phyloP scores from a whole-genome alignment of 345 rosid genomes.

The Euphorbia lathyris region DNA sequence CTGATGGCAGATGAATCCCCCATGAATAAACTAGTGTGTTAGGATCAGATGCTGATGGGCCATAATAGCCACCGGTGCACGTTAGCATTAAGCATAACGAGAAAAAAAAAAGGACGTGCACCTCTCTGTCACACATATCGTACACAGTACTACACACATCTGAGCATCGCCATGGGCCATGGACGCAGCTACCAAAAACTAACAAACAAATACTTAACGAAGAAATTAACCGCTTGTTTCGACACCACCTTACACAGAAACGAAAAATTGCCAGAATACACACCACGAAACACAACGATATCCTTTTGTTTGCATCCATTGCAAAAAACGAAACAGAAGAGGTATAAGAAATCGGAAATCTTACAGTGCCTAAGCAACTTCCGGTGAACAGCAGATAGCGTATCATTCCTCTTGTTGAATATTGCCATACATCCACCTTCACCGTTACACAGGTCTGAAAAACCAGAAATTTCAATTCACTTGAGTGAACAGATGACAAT shows the following conservation, averaged over 20 bases:
- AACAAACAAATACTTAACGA: slow-evolving; percentile 22
- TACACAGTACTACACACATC: slow-evolving; percentile 19
- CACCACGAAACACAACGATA: background rate
- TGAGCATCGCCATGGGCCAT: background rate
- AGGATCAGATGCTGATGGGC: background rate
- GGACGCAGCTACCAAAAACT: background rate
- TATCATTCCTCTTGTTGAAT: slow-evolving; percentile 6
- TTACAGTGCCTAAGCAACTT: slow-evolving; percentile 40
- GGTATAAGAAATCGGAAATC: background rate
- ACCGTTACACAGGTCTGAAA: slow-evolving; percentile 12
- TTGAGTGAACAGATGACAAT: background rate
- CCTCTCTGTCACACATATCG: slow-evolving; percentile 44
- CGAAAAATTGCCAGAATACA: background rate
- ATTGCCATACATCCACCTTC: slow-evolving; percentile 7
- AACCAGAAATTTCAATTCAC: background rate
- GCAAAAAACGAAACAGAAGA: background rate
- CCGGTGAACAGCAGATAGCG: slow-evolving; percentile 37
- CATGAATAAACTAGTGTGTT: slow-evolving; percentile 20
- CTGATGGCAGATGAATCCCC: slow-evolving; percentile 24
- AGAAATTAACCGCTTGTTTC: background rate
- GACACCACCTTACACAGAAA: no score
- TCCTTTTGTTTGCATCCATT: background rate
- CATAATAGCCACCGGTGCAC: slow-evolving; percentile 30
- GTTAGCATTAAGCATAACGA: slow-evolving; percentile 21
- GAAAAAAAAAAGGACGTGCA: slow-evolving; percentile 33